Evolutionary conservation across 1,284 basidiomycete species (phyloP), one percentile per base, ranked within the genome.

Genomic region (Agroathelia rolfsii): DNA sequence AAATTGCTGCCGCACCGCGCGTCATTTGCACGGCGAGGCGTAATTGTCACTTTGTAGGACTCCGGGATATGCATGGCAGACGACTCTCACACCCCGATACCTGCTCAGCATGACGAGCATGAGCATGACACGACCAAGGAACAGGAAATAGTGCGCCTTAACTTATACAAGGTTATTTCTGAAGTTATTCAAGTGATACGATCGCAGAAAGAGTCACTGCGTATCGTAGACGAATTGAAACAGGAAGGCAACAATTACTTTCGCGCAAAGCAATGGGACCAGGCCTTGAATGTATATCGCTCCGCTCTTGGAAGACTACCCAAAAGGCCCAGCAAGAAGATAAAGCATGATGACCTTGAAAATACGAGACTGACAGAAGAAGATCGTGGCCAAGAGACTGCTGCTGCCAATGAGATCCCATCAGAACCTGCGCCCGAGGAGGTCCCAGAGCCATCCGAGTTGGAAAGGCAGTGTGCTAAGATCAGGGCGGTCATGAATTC

Each of bases 401-500:
- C 11, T 26, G 17, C 6, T 14, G 26, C 18, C 18, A 28, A 37
- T 28, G 34, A 27, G 25, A 42, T 20, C 15, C 17, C 6, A 17
- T 9, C 3, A 26, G 35, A 23, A n/a, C n/a, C n/a, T 8, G 24
- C 38, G 22, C 30, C 38, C 10, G 39, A 40, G 30, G 30, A 21
- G 24, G 40, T 39, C 23, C 20, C 41, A 20, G 26, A 38, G 24
- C 39, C 14, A 32, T 28, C 28, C 12, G 41, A 44, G 19, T 40
- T 67, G 16, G 64, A 75, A 27, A 40, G 51, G 21, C 60, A 73
- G 38, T 68, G 58, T 41, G 59, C 66, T 4, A 75, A 72, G 44
- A 61, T 69, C 13, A 66, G 85, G 38, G 66, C 84, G 10, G 59
- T 82, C 8, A 47, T 90, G 38, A 70, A 84, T 45, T 76, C 80